These are phyloP conservation scores for Tricholoma terreum DNA, from an alignment of 768 basidiomycete species.

Conservation along the genomic window DNA sequence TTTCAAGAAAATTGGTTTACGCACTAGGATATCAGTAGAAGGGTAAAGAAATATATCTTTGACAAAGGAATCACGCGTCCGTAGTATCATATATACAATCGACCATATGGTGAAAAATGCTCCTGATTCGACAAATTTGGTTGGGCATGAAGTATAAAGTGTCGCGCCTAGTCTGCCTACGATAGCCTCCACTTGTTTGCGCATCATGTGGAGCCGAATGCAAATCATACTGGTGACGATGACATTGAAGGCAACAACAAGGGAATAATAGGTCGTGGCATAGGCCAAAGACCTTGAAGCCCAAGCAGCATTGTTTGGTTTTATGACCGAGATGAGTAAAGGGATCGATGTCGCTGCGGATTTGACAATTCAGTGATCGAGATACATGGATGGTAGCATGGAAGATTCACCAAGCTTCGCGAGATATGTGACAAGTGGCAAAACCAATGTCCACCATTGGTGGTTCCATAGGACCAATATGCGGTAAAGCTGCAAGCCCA, in stretches of 20 bases:
- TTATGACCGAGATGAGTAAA: conserved; percentile 25
- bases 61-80: conserved; percentile 20
- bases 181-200: conserved; percentile 30
- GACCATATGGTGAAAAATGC: conserved; percentile 37
- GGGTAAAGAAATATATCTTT: conserved; percentile 32
- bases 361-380: not conserved
- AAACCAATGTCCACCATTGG: conserved; percentile 24
- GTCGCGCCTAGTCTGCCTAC: conserved; percentile 34
- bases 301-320: conserved; percentile 14
- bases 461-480: conserved; percentile 34
- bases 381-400: not conserved
- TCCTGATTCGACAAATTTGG: conserved; percentile 39
- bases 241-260: conserved; percentile 31
- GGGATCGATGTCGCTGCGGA: conserved; percentile 32
- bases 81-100: conserved; percentile 25
- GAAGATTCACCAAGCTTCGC: conserved; percentile 25
- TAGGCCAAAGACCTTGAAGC: conserved; percentile 10
- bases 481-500: conserved; percentile 31
- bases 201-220: conserved; percentile 30
- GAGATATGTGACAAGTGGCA: conserved; percentile 30
- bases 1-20: conserved; percentile 6
- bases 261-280: conserved; percentile 24
- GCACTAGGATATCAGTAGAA: conserved; percentile 28
- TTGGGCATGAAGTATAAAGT: conserved; percentile 34
- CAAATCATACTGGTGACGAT: conserved; percentile 27